Conservation (phyloP, 208 protist species). For the Leishmania arabica region DNA sequence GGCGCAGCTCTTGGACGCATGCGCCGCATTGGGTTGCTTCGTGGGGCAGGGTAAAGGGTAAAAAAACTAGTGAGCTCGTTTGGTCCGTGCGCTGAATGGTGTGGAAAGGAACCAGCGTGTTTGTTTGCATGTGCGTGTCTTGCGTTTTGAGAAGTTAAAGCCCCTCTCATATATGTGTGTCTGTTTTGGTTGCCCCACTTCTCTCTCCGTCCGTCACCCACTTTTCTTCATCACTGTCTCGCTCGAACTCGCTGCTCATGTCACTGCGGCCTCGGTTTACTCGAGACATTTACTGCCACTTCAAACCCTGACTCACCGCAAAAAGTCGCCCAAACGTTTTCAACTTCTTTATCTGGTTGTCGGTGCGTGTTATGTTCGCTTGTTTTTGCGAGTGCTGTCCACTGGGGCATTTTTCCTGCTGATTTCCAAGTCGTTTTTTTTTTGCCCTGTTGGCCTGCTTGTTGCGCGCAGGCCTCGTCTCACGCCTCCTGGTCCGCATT, state of each 20-base stretch:
- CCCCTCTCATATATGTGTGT: background rate
- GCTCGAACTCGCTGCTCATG: background rate
- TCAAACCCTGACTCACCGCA: background rate
- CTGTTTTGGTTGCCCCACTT: background rate
- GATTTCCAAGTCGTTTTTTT: background rate
- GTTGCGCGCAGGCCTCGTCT: background rate
- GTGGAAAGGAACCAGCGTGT: background rate
- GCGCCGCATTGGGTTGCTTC: background rate
- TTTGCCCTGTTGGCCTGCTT: background rate
- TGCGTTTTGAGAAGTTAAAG: background rate
- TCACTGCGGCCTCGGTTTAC: background rate
- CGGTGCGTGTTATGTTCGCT: background rate
- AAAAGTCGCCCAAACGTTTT: background rate
- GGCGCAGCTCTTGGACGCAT: background rate
- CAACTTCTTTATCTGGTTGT: background rate
- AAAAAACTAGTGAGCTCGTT: too few species aligned
- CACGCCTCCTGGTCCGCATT: too few species aligned
- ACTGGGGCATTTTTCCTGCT: background rate
- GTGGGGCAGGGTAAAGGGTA: background rate
- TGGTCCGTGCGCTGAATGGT: too few species aligned
- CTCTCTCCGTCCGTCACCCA: background rate
- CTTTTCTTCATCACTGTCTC: too few species aligned
- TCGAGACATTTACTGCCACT: background rate
- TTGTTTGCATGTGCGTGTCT: background rate
- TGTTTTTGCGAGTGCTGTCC: background rate